Base-by-base conservation (phyloP, 1,284 basidiomycete species). In the Lignosus rhinocerotis region DNA sequence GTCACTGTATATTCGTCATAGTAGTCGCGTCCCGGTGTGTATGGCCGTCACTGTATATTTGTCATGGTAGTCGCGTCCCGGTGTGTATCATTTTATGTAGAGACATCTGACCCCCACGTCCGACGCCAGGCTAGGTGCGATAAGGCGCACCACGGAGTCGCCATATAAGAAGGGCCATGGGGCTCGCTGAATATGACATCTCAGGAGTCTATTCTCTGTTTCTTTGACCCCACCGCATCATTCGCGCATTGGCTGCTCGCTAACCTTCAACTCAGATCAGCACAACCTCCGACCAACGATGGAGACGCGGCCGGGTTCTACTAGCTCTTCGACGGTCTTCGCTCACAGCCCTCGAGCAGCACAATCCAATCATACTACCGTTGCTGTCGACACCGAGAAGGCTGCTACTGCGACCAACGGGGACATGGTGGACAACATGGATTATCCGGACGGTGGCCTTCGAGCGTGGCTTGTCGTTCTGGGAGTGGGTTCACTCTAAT, bases 381-480 rank as follows among this genome's bases (percentile, higher is more conserved):
- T 33, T 21, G 32, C 19, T 2, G 12, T 30, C 14, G 60, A 58
- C 19, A 17, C 38, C 0, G 56, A 61, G 50, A 58, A 61, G 50
- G 53, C 33, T 7, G 19, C 36, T 36, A 32, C 38, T 14, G 17
- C 14, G 2, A 39, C 21, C 12, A 31, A 45, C 5, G 41, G 16
- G 21, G 56, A 56, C 4, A 48, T 46, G 2, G 39, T 39, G 7
- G 56, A 58, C 38, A 25, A 25, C 25, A 2, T 25, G 25, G 50
- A 51, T 1, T 73, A 64, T 42, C 77, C 76, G 1, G 78, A 79
- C 44, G 78, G 77, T 21, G 78, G 77, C 2, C 51, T 74, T 39
- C 66, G 67, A 34, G 78, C 77, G 5, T 79, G 77, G 78, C 53
- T 73, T 11, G 70, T 75, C 11, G 70, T 76, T 0, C 39, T 75